Evolutionary conservation across 225 moss, liverwort and hornwort species (phyloP).

Genomic region (Climacium dendroides): DNA sequence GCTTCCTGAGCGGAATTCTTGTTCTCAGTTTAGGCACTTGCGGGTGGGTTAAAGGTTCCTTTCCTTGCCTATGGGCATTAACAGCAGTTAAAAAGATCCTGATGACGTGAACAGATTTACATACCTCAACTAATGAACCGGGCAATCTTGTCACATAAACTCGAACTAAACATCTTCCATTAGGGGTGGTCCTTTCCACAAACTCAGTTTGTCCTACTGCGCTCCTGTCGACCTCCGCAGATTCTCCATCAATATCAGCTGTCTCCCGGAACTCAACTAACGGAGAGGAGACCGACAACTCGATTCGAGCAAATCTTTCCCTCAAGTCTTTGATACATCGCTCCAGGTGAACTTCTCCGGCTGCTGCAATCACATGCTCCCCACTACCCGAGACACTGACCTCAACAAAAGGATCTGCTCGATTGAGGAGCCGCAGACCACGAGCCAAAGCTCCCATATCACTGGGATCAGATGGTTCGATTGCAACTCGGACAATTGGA

Average conservation of each 20-base stretch:
- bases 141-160: conserved; percentile 68
- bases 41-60: not conserved
- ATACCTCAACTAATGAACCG: conserved; percentile 36
- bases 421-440: conserved; percentile 75
- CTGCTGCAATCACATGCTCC: conserved; percentile 95
- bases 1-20: not conserved
- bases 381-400: conserved; percentile 89
- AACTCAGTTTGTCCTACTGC: conserved; percentile 15
- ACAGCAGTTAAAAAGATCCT: not conserved
- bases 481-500: conserved; percentile 90
- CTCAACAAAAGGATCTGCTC: conserved; percentile 98
- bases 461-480: conserved; percentile 86
- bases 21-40: not conserved
- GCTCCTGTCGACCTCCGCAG: conserved; percentile 12
- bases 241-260: conserved; percentile 50
- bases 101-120: not conserved
- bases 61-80: not conserved
- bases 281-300: conserved; percentile 79
- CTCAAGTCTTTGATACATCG: conserved; percentile 93
- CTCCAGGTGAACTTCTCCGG: conserved; percentile 94
- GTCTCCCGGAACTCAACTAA: conserved; percentile 96
- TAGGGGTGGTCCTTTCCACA: conserved; percentile 57
- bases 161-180: conserved; percentile 70
- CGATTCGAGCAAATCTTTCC: conserved; percentile 80
- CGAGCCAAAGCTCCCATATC: conserved; percentile 88